Conservation (phyloP, 257 asterid species). For the Nicotiana knightiana region DNA sequence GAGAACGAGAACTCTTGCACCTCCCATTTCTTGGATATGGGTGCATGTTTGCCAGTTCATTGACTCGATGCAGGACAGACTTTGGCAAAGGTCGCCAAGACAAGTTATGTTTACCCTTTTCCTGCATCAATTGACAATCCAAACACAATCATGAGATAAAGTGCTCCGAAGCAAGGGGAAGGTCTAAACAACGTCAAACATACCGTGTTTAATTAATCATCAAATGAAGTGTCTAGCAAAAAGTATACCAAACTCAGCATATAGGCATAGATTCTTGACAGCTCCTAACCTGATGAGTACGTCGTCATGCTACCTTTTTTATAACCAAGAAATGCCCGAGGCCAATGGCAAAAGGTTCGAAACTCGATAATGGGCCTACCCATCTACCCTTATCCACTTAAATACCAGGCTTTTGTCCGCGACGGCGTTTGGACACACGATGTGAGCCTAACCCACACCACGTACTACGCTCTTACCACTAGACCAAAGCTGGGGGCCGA, state of each 20-base stretch:
- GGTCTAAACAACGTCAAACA: neutral
- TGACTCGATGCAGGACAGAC: conserved; percentile 60
- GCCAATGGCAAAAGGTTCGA: too few relatives aligned
- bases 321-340: too few relatives aligned
- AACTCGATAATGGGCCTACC: too few relatives aligned
- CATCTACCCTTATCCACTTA: too few relatives aligned
- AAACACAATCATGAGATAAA: neutral
- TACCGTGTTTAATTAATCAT: neutral
- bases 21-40: conserved; percentile 76
- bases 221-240: neutral
- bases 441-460: too few relatives aligned
- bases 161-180: neutral
- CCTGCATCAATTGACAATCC: conserved; percentile 38
- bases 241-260: neutral
- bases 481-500: too few relatives aligned
- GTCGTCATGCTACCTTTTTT: neutral
- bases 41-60: conserved; percentile 61
- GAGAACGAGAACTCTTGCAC: conserved; percentile 28
- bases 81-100: conserved; percentile 96
- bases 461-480: too few relatives aligned
- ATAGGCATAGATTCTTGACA: neutral
- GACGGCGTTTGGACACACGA: too few relatives aligned
- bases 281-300: neutral
- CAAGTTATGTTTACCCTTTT: conserved; percentile 59
- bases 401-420: too few relatives aligned